Base-by-base conservation (phyloP, 2,329 filamentous ascomycete genomes). In the Xylariaceae sp. region DNA sequence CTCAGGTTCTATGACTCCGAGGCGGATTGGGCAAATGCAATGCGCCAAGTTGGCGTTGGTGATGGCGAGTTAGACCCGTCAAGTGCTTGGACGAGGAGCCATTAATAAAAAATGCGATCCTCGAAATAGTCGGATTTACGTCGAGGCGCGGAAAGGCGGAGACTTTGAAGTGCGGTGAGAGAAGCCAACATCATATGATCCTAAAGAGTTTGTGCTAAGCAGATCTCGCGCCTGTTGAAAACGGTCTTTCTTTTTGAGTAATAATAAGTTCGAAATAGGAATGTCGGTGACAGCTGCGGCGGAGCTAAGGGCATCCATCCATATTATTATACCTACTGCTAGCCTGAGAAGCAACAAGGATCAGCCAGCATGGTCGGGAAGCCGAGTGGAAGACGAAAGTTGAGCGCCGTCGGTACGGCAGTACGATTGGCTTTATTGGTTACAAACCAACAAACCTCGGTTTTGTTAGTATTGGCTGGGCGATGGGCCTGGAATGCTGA, bases 151-250 rank as follows among this genome's bases (percentile, higher is more conserved):
- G 56, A 48, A 50, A 52, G 50, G 52, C 56, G 56, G 50, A 53
- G 48, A 59, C 56, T 40, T 26, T 40, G 52, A 44, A 57, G 56
- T 64, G 60, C 60, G 62, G 59, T 60, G 62, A 62, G 56, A 56
- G 49, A 47, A 50, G 43, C 60, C 52, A 59, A 52, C 55, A 54
- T 59, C 60, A 64, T 57, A 62, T 64, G 62, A 64, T 60, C 59
- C 57, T 26, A 59, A 49, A n/a, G n/a, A n/a, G 56, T 49, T 46
- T 48, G 49, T 53, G 54, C 52, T 44, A 46, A 44, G 48, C 43
- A 56, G 45, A 48, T 26, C 45, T 58, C 52, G 52, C 54, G 44
- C 45, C 51, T 29, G 48, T 49, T 55, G 52, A 58, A 44, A 53
- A 56, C 52, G 37, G 40, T 49, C 20, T 50, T 52, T 20, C 43